Conservation (phyloP, 148 eudicot species). For the Vaccinium macrocarpon region DNA sequence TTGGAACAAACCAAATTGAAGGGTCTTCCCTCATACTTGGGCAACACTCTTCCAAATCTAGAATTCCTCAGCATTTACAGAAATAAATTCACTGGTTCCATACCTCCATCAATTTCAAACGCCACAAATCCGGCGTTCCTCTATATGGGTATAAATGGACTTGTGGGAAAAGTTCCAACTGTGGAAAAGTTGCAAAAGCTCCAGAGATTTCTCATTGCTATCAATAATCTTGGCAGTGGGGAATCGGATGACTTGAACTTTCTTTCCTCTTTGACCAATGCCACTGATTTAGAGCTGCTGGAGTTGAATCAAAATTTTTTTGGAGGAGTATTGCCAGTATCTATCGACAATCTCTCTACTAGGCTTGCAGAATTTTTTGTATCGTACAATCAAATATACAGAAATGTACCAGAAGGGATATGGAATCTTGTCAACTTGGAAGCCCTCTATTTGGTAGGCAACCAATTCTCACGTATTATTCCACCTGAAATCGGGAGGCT, state of each 20-base stretch:
- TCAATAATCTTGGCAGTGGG: slow-evolving; percentile 27
- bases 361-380: slow-evolving; percentile 5
- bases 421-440: slow-evolving; percentile 22
- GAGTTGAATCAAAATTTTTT: slow-evolving; percentile 18
- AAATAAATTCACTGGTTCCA: slow-evolving; percentile 24
- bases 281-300: slow-evolving; percentile 20
- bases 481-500: slow-evolving; percentile 30
- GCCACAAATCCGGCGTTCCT: slow-evolving; percentile 13
- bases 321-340: slow-evolving; percentile 28
- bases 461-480: slow-evolving; percentile 28
- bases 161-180: slow-evolving; percentile 20
- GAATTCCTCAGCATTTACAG: slow-evolving; percentile 11
- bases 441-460: not conserved
- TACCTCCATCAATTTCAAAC: slow-evolving; percentile 25
- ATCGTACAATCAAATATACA: slow-evolving; percentile 16
- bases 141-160: not conserved
- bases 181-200: slow-evolving; percentile 16
- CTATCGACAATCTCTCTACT: slow-evolving; percentile 29
- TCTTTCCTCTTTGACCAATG: slow-evolving; percentile 30
- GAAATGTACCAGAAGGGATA: slow-evolving; percentile 29
- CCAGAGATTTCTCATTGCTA: not conserved
- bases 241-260: slow-evolving; percentile 26
- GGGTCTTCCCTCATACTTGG: slow-evolving; percentile 24
- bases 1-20: slow-evolving; percentile 12
- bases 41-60: slow-evolving; percentile 21